Base-by-base conservation (phyloP, 2,329 filamentous ascomycete species). In the Dactylonectria macrodidyma region DNA sequence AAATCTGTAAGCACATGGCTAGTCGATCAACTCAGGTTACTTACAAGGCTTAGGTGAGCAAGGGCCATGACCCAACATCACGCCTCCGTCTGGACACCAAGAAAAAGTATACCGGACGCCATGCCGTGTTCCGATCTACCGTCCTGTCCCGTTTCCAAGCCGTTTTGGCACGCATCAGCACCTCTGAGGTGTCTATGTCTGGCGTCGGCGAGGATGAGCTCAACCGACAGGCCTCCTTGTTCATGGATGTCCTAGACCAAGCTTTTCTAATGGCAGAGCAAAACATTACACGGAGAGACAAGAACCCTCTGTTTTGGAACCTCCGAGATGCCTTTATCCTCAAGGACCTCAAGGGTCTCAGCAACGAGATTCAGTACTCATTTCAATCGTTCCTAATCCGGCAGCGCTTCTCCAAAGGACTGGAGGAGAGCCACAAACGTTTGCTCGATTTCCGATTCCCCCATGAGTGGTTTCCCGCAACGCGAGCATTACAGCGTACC, bases 401-500 rank as follows among this genome's bases (percentile, higher is more conserved):
- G 12, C 78, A 84, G 2, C 84, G 83, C 30, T 90, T 92, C 77
- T 88, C 90, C 1, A 81, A 84, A 22, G 84, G 83, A 3, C 82
- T 91, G 57, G 82, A 88, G 34, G 81, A 85, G 51, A 87, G 87
- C 34, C 93, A 95, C 74, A 83, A 85, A 73, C 86, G 86, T 22
- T 81, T 97, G 14, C 89, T 94, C n/a, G 94, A 98, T 81, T 84
- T 97, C 72, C 89, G 95, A n/a, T 95, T 91, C 79, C 96, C 96
- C 0, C 88, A 91, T 61, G 96, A 99, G 79, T 98, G 95, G 95
- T 98, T 92, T 77, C 94, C 95, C 1, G 90, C 89, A 4, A 96
- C 96, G 2, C 89, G 97, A 66, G 87, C 89, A 52, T 85, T 96
- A 74, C 93, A 95, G 76, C 88, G 96, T 51, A 95, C 90, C 0